phyloP scores from a whole-genome alignment of 768 basidiomycete genomes.

The Boletus vinaceobasis region DNA sequence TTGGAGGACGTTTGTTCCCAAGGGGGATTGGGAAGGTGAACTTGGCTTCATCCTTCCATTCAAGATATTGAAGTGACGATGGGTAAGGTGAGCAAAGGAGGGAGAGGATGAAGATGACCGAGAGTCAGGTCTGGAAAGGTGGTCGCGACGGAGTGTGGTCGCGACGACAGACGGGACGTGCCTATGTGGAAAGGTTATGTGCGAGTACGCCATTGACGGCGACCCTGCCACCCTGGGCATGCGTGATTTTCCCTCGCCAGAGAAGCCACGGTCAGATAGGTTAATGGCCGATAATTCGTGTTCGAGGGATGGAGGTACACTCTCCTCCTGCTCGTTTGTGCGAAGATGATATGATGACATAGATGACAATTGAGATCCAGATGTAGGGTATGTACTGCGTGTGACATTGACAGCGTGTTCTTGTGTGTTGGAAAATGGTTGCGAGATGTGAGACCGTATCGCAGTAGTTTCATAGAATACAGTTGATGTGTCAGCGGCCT shows the following conservation, averaged over 20 bases:
- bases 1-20: slow-evolving; percentile 20
- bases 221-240: slow-evolving; percentile 4
- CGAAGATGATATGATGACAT: slow-evolving; percentile 31
- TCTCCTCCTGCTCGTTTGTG: slow-evolving; percentile 11
- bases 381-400: slow-evolving; percentile 27
- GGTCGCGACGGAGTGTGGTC: slow-evolving; percentile 34
- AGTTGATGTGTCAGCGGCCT: slow-evolving; percentile 45
- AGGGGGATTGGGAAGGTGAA: slow-evolving; percentile 32
- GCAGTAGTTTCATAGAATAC: slow-evolving; percentile 65
- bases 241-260: slow-evolving; percentile 4
- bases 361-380: slow-evolving; percentile 35
- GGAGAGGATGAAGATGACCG: slow-evolving; percentile 7
- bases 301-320: slow-evolving; percentile 18
- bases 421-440: slow-evolving; percentile 14
- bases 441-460: slow-evolving; percentile 30
- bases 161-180: slow-evolving; percentile 51
- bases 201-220: slow-evolving; percentile 17
- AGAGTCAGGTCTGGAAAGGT: slow-evolving; percentile 14
- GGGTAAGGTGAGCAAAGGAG: slow-evolving; percentile 22
- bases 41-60: slow-evolving; percentile 27
- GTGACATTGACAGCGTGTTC: slow-evolving; percentile 23
- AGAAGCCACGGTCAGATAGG: slow-evolving; percentile 14
- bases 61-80: slow-evolving; percentile 22
- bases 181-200: slow-evolving; percentile 35
- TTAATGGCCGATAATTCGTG: slow-evolving; percentile 20